Evolutionary conservation across 768 basidiomycete genomes (phyloP), one percentile per base, ranked within the genome.

Genomic region (Rossbeevera mucosa): DNA sequence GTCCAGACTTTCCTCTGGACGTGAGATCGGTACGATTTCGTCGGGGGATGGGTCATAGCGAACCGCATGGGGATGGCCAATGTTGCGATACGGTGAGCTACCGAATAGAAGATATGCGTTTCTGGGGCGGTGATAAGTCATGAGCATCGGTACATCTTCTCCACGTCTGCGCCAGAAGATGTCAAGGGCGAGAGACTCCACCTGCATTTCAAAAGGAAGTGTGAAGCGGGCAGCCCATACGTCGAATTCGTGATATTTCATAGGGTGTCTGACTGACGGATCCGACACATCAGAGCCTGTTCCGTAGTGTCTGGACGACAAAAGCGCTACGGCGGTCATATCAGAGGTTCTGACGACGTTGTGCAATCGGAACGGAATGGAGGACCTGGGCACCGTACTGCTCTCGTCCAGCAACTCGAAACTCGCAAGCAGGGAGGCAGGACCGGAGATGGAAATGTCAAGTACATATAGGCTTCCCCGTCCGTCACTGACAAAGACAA

Each of bases 141-240:
- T 70, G 44, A 80, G 80, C 16, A 83, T 67, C 0, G 89, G 90
- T n/a, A 89, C 83, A 53, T 85, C 81, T 48, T 77, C 72, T 4
- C 88, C 88, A 36, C 80, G 77, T 28, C 83, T 76, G 56, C 77
- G 84, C 88, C 88, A 91, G n/a, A 79, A 22, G 38, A 87, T 70
- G 29, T 82, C 74, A 47, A 89, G 61, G 6, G 72, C 59, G 3
- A 65, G 65, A 6, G 68, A 61, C 26, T 69, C 66, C 46, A 61
- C 24, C 5, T 63, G 60, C 8, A 63, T 62, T n/a, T 70, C 56
- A 26, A 78, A 53, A 26, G 74, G 73, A 5, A 83, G 64, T 8
- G 72, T 64, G 55, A 89, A 73, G 50, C 74, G 74, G 12, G 75
- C 78, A 18, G 78, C 85, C 78, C 81, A 85, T 43, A 88, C 68